phyloP scores from a whole-genome alignment of 2,329 filamentous ascomycete species.

The Beauveria sp. region DNA sequence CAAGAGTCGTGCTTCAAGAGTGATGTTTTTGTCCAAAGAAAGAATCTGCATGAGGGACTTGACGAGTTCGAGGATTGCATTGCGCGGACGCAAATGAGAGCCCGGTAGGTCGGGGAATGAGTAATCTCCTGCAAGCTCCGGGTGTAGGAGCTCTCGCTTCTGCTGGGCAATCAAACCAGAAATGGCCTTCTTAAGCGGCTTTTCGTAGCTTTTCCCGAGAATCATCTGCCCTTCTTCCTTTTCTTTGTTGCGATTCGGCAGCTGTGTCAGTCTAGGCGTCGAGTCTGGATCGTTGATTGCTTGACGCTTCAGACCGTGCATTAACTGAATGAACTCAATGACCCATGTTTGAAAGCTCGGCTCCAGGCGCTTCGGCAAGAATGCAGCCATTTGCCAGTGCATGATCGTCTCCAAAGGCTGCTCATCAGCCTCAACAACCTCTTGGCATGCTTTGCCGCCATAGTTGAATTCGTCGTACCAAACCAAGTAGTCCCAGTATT shows the following conservation, averaged over 20 bases:
- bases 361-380: constrained; percentile 74
- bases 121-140: constrained; percentile 82
- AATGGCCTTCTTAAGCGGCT: constrained; percentile 84
- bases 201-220: constrained; percentile 76
- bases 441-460: constrained; percentile 82
- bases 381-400: constrained; percentile 96
- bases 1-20: constrained; percentile 77
- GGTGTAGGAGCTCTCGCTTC: constrained; percentile 81
- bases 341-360: constrained; percentile 86
- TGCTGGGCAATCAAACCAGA: constrained; percentile 74
- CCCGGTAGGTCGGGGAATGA: constrained; percentile 74
- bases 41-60: constrained; percentile 92
- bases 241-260: constrained; percentile 50
- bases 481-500: constrained; percentile 98
- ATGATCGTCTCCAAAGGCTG: constrained; percentile 86
- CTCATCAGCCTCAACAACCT: constrained; percentile 64
- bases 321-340: constrained; percentile 87
- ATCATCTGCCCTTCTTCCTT: constrained; percentile 57
- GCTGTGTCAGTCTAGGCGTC: constrained; percentile 50
- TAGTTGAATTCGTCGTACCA: constrained; percentile 99
- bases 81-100: constrained; percentile 46
- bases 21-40: constrained; percentile 82
- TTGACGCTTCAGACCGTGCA: constrained; percentile 79
- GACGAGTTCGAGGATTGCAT: constrained; percentile 82
- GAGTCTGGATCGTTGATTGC: constrained; percentile 40